Evolutionary conservation across 805 yeast species (phyloP).

Genomic region (Saturnispora sanitii): DNA sequence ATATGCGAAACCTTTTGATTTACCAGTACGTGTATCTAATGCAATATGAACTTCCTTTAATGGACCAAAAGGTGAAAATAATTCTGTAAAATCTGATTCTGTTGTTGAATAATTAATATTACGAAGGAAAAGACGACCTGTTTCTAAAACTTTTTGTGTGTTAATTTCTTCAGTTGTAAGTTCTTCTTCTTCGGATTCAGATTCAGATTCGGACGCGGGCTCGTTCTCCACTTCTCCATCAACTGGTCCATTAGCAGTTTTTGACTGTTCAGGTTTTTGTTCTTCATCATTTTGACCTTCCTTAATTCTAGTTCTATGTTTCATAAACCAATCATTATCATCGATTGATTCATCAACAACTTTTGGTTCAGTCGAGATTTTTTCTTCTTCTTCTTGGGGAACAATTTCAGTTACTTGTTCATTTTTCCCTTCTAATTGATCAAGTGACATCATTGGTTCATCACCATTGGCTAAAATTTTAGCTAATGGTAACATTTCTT

Average conservation of each 20-base stretch:
- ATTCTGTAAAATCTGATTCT: constrained; percentile 62
- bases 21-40: constrained; percentile 78
- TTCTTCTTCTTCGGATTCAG: constrained; percentile 8
- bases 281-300: constrained; percentile 22
- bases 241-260: background rate
- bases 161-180: constrained; percentile 37
- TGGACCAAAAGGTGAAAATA: constrained; percentile 61
- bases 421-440: background rate
- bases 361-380: constrained; percentile 26
- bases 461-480: constrained; percentile 20
- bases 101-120: constrained; percentile 72
- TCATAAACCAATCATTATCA: constrained; percentile 82
- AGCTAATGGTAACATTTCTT: constrained; percentile 32
- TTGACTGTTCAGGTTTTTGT: background rate
- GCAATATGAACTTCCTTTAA: constrained; percentile 90
- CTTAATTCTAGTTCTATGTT: constrained; percentile 60
- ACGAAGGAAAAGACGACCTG: constrained; percentile 82
- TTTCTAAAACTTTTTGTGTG: constrained; percentile 43
- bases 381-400: constrained; percentile 46
- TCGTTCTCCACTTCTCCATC: background rate
- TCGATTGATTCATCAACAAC: constrained; percentile 37
- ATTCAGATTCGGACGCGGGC: background rate
- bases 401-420: constrained; percentile 29
- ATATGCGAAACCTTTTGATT: constrained; percentile 89
- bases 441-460: constrained; percentile 22